Evolutionary conservation across 257 asterid genomes (phyloP).

Genomic region (Echites panduratus): DNA sequence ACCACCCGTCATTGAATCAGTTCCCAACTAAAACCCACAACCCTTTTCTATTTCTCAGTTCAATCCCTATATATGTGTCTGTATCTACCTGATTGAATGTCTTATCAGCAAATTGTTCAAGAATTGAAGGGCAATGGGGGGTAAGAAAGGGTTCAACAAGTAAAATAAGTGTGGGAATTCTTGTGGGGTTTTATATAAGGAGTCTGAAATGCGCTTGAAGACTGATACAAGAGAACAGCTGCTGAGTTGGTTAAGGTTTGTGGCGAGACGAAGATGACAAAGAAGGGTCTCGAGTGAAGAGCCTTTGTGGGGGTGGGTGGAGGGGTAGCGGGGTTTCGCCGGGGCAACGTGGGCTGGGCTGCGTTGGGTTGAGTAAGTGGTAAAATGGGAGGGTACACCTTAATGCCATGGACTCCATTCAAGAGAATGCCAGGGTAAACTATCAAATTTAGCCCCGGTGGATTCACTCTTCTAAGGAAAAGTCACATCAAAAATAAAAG

Average conservation of each 20-base stretch:
- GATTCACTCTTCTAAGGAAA: background rate
- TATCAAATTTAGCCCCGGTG: background rate
- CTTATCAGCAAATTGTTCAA: background rate
- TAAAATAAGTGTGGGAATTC: background rate
- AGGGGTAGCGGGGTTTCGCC: too few species aligned
- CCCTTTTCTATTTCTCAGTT: background rate
- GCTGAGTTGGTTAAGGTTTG: slow-evolving; percentile 11
- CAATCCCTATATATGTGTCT: background rate
- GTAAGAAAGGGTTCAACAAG: background rate
- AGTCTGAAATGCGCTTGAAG: slow-evolving; percentile 2
- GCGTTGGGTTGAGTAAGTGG: background rate
- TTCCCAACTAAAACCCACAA: slow-evolving; percentile 1
- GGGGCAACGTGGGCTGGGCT: too few species aligned
- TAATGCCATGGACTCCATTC: slow-evolving; percentile 9
- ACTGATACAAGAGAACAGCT: background rate
- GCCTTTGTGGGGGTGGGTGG: background rate
- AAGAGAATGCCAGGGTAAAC: background rate
- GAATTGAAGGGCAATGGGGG: background rate
- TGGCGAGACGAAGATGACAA: slow-evolving; percentile 18
- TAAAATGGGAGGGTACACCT: background rate
- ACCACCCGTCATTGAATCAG: slow-evolving; percentile 36
- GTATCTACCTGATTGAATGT: background rate
- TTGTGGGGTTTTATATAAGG: slow-evolving; percentile 1
- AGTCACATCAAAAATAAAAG: too few species aligned
- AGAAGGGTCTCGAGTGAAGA: slow-evolving; percentile 5